phyloP scores from a whole-genome alignment of 2,329 filamentous ascomycete species.

The Ceratocystis cubensis region DNA sequence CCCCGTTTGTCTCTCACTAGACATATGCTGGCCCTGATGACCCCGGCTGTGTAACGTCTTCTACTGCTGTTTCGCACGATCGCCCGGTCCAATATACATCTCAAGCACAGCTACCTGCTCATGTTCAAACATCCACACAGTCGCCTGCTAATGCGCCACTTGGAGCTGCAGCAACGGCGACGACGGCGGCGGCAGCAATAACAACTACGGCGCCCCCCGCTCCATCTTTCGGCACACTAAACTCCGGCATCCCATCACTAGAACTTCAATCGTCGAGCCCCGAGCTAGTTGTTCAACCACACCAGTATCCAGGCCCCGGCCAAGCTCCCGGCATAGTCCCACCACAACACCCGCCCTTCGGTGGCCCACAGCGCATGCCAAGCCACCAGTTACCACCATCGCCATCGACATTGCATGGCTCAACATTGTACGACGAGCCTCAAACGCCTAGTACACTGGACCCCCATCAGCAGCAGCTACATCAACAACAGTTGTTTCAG shows the following conservation, averaged over 20 bases:
- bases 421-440: slow-evolving; percentile 6
- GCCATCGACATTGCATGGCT: slow-evolving; percentile 1
- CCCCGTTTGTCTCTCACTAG: not conserved
- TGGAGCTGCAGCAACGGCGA: no score
- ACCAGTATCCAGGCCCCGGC: not conserved
- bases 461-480: not conserved
- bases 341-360: not conserved
- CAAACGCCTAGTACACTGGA: not conserved
- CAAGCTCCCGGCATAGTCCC: not conserved
- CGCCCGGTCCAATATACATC: not conserved
- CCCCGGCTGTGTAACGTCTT: not conserved
- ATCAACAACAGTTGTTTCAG: not conserved
- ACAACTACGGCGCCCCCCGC: not conserved
- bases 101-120: not conserved
- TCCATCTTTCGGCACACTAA: not conserved
- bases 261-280: slow-evolving; percentile 5
- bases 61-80: not conserved
- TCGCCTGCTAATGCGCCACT: no score
- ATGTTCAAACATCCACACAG: no score
- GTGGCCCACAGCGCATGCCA: not conserved
- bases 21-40: slow-evolving; percentile 2
- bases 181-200: not conserved
- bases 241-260: not conserved
- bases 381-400: not conserved
- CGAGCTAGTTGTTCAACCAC: not conserved